phyloP scores from a whole-genome alignment of 169 alveolate species.

The Plasmodium ovale region DNA sequence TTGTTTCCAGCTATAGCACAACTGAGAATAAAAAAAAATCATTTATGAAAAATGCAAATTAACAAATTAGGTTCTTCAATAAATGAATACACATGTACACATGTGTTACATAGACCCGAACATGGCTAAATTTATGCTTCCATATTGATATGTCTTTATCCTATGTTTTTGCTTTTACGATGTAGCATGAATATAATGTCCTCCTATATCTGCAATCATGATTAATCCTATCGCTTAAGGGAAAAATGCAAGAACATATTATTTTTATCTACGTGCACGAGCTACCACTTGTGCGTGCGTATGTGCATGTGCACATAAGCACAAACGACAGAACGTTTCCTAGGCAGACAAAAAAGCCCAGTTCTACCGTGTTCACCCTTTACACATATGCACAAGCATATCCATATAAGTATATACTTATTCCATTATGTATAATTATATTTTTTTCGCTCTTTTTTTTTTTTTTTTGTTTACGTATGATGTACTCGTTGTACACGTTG shows the following conservation, averaged over 20 bases:
- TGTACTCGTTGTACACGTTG: constrained; percentile 48
- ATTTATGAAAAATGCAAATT: neutral
- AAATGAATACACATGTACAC: too few species aligned
- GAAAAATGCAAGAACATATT: constrained; percentile 2
- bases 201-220: constrained; percentile 78
- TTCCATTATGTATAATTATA: too few species aligned
- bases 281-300: neutral
- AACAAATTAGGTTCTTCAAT: too few species aligned
- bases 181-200: constrained; percentile 73
- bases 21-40: constrained; percentile 4
- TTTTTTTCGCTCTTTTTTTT: too few species aligned
- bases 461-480: constrained; percentile 31
- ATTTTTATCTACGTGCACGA: too few species aligned
- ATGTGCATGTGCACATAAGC: neutral
- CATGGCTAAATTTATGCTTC: too few species aligned
- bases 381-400: neutral
- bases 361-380: neutral
- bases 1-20: constrained; percentile 76
- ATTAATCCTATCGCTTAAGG: constrained; percentile 55
- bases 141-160: too few species aligned
- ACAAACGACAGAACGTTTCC: neutral
- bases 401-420: neutral
- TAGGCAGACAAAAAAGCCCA: neutral
- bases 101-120: too few species aligned
- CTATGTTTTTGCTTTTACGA: constrained; percentile 61